These are phyloP conservation scores for Hypoxylon trugodes DNA, from an alignment of 495 filamentous ascomycete species.

Conservation along the genomic window DNA sequence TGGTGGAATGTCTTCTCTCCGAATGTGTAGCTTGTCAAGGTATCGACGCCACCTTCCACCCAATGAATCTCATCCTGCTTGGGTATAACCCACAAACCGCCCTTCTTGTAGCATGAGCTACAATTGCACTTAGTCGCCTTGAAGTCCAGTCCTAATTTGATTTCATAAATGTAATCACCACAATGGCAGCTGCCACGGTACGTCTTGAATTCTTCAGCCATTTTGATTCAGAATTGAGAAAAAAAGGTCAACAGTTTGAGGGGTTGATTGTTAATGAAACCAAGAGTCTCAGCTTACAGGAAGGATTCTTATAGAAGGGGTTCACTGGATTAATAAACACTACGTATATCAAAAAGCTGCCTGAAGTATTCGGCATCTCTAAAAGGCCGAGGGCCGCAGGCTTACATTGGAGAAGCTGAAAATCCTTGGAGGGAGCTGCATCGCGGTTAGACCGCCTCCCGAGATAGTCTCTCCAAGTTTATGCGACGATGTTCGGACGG, in stretches of 20 bases:
- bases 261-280: neutral
- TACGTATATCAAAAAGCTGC: neutral
- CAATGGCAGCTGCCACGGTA: conserved; percentile 69
- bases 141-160: conserved; percentile 54
- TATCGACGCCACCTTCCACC: conserved; percentile 50
- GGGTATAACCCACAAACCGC: conserved; percentile 49
- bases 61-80: conserved; percentile 43
- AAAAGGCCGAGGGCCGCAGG: neutral
- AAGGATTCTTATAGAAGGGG: neutral
- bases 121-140: conserved; percentile 57
- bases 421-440: neutral
- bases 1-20: conserved; percentile 43
- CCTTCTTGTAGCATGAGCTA: conserved; percentile 60
- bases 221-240: conserved; percentile 18
- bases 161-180: conserved; percentile 56
- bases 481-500: conserved; percentile 1
- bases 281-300: neutral
- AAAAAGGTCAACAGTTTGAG: neutral
- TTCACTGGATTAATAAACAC: neutral
- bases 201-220: conserved; percentile 47
- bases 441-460: conserved; percentile 5
- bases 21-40: conserved; percentile 51
- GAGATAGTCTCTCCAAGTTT: neutral
- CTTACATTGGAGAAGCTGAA: neutral
- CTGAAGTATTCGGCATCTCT: neutral